These are phyloP conservation scores for Schizochytrium sp. DNA, from an alignment of 108 stramenopile genomes.

Conservation along the genomic window DNA sequence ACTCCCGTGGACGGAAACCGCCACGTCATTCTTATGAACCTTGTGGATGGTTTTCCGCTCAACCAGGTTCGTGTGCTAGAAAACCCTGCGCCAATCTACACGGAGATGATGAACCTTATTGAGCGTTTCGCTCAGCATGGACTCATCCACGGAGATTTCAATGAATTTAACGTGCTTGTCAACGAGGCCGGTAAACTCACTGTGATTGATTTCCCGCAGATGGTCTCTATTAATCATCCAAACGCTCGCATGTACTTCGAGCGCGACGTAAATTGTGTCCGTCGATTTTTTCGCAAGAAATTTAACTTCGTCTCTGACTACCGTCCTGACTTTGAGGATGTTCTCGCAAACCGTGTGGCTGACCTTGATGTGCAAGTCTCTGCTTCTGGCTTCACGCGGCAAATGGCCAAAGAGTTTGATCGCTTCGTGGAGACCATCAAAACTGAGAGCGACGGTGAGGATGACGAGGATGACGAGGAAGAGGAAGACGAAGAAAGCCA, in stretches of 20 bases:
- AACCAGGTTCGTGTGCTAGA: conserved; percentile 86
- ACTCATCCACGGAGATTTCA: conserved; percentile 98
- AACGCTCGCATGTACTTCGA: conserved; percentile 96
- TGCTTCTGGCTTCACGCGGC: conserved; percentile 26
- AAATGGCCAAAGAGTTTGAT: conserved; percentile 57
- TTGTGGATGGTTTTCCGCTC: conserved; percentile 87
- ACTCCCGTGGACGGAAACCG: conserved; percentile 91
- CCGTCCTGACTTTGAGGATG: conserved; percentile 45
- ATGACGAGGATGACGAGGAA: conserved; percentile 22
- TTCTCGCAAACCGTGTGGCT: not conserved
- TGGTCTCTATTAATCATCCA: conserved; percentile 94
- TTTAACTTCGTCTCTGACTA: conserved; percentile 74
- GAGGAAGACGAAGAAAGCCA: not conserved
- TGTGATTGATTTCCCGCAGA: conserved; percentile 99
- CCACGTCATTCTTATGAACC: conserved; percentile 90
- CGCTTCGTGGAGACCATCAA: conserved; percentile 52
- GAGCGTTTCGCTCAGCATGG: conserved; percentile 88
- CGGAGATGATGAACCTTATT: conserved; percentile 81
- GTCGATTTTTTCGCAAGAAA: conserved; percentile 88
- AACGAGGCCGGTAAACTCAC: conserved; percentile 73
- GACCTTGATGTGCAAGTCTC: conserved; percentile 24
- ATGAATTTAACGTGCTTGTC: conserved; percentile 99
- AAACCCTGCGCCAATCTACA: conserved; percentile 90
- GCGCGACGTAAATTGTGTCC: conserved; percentile 86
- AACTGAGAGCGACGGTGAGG: not conserved